These are phyloP conservation scores for Gigaspora rosea DNA, from an alignment of 192 early-diverging fungal species.

Conservation along the genomic window DNA sequence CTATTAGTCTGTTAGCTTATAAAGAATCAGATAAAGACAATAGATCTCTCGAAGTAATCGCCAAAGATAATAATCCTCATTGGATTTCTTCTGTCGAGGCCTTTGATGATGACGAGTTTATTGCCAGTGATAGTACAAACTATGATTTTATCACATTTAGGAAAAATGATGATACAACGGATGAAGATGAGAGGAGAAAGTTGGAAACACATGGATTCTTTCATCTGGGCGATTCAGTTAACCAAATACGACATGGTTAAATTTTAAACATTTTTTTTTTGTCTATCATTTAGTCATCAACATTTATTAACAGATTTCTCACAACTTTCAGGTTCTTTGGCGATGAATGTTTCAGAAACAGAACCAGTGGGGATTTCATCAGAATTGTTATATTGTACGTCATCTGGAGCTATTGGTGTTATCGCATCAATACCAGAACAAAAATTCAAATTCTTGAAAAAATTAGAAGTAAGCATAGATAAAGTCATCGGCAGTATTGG, in stretches of 20 bases:
- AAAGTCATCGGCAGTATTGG: slow-evolving; percentile 58
- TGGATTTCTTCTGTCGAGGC: slow-evolving; percentile 68
- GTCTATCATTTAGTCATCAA: neutral
- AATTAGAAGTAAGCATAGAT: slow-evolving; percentile 67
- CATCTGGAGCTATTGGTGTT: slow-evolving; percentile 80
- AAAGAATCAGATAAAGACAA: slow-evolving; percentile 28
- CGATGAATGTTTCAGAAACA: slow-evolving; percentile 66
- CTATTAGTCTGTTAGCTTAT: slow-evolving; percentile 64
- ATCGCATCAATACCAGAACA: slow-evolving; percentile 66
- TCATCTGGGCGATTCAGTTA: slow-evolving; percentile 83
- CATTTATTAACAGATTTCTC: neutral
- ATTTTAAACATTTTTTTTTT: neutral
- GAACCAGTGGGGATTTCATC: slow-evolving; percentile 54
- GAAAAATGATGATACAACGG: slow-evolving; percentile 50
- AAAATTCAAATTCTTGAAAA: slow-evolving; percentile 56
- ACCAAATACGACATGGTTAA: slow-evolving; percentile 74
- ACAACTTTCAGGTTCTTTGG: slow-evolving; percentile 66
- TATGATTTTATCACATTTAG: slow-evolving; percentile 63
- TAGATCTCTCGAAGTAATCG: slow-evolving; percentile 54
- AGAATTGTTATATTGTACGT: slow-evolving; percentile 71
- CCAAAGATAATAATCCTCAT: slow-evolving; percentile 58
- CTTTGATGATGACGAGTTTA: slow-evolving; percentile 59
- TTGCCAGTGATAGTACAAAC: slow-evolving; percentile 62
- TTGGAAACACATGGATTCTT: slow-evolving; percentile 66
- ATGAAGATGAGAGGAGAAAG: slow-evolving; percentile 53